Percentiles rank a stretch among this genome's conserved stretches.
Evolutionary conservation across 2,329 filamentous ascomycete species (phyloP).

Genomic region (Acephala macrosclerotiorum): DNA sequence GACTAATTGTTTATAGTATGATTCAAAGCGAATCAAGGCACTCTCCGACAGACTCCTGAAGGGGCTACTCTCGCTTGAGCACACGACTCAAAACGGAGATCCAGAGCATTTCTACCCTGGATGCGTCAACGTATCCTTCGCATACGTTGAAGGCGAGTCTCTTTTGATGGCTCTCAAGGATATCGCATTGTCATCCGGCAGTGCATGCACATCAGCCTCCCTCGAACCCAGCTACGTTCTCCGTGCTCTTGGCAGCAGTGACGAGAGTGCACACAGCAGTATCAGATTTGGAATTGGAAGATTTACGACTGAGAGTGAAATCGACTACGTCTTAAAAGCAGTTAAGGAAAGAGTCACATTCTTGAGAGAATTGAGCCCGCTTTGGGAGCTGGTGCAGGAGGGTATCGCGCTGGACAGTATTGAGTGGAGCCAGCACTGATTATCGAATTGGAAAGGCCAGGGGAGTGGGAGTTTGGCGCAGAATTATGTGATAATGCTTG

Average conservation of each 20-base stretch:
- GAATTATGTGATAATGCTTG: slow-evolving; percentile 15
- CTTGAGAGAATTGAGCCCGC: slow-evolving; percentile 89
- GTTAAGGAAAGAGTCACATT: slow-evolving; percentile 91
- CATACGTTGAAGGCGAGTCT: slow-evolving; percentile 97
- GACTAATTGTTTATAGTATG: slow-evolving; percentile 70
- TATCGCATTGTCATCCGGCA: slow-evolving; percentile 95
- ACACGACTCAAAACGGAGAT: slow-evolving; percentile 91
- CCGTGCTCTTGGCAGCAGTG: slow-evolving; percentile 91
- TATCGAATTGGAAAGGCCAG: slow-evolving; percentile 7
- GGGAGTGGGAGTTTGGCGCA: slow-evolving; percentile 16
- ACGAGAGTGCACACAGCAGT: slow-evolving; percentile 97
- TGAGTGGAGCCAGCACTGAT: slow-evolving; percentile 94
- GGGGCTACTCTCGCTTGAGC: slow-evolving; percentile 87
- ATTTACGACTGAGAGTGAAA: slow-evolving; percentile 94
- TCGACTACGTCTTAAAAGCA: slow-evolving; percentile 96
- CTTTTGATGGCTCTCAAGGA: slow-evolving; percentile 98
- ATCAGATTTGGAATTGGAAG: slow-evolving; percentile 97
- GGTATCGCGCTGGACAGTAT: slow-evolving; percentile 95
- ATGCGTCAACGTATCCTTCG: slow-evolving; percentile 98
- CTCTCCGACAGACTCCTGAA: slow-evolving; percentile 86
- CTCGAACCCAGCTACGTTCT: slow-evolving; percentile 97
- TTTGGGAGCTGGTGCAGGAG: slow-evolving; percentile 98
- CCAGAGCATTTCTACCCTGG: slow-evolving; percentile 86
- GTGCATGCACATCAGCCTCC: slow-evolving; percentile 95
- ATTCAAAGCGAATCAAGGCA: slow-evolving; percentile 80